A percentile compares a stretch with the other conserved stretches of the same genome.
Evolutionary conservation across 2,329 filamentous ascomycete genomes (phyloP).

Genomic region (Cercospora sesami): DNA sequence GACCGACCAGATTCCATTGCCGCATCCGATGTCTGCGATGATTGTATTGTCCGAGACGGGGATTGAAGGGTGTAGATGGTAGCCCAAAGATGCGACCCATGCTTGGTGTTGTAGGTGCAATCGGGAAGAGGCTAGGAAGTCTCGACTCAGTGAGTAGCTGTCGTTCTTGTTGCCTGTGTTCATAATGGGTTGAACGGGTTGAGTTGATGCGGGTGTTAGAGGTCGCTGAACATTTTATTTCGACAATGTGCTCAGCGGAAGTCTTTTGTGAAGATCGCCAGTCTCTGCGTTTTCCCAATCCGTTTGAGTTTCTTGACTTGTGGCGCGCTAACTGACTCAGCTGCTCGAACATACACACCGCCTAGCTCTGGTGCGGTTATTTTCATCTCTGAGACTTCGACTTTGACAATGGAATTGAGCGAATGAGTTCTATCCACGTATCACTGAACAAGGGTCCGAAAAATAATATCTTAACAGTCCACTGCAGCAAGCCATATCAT

Average conservation of each 20-base stretch:
- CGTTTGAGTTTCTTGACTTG: neutral
- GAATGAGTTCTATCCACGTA: neutral
- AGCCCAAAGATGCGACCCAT: neutral
- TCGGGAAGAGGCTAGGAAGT: neutral
- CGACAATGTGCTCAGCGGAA: too few species aligned
- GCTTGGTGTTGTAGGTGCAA: slow-evolving; percentile 2
- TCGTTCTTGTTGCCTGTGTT: neutral
- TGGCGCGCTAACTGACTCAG: neutral
- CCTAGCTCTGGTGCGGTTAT: neutral
- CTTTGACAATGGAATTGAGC: too few species aligned
- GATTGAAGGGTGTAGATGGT: slow-evolving; percentile 12
- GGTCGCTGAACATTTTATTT: too few species aligned
- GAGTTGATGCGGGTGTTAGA: too few species aligned
- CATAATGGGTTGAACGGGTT: neutral
- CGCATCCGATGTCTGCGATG: slow-evolving; percentile 14
- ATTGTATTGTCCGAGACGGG: neutral
- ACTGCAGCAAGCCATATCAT: neutral
- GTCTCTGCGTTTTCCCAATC: too few species aligned
- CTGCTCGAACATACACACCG: neutral
- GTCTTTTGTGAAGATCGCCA: too few species aligned
- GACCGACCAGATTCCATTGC: slow-evolving; percentile 12
- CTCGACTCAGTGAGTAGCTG: neutral
- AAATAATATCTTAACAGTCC: neutral
- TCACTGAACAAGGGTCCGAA: neutral
- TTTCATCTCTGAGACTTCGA: too few species aligned